These are phyloP conservation scores for Arthrobotrys iridis DNA, from an alignment of 2,329 filamentous ascomycete species.

Conservation along the genomic window DNA sequence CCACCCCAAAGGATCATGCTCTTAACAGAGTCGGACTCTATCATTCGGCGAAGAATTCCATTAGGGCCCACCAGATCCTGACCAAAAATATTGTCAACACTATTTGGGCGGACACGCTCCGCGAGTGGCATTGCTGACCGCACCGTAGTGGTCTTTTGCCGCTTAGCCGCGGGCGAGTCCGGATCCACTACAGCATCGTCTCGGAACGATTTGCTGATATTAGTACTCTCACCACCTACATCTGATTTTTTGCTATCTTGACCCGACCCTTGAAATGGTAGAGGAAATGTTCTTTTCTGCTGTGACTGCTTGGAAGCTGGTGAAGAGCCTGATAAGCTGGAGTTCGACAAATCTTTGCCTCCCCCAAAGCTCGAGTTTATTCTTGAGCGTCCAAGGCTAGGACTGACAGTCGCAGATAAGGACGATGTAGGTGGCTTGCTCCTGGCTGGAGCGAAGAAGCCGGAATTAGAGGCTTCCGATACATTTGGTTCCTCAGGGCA, in stretches of 20 bases:
- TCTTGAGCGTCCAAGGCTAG: background rate
- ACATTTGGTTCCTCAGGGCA: constrained; percentile 64
- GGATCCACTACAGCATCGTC: constrained; percentile 46
- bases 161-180: constrained; percentile 48
- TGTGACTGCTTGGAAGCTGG: constrained; percentile 20
- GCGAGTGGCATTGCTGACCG: constrained; percentile 80
- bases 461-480: constrained; percentile 9
- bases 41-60: constrained; percentile 85
- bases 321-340: constrained; percentile 6
- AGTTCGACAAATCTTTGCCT: constrained; percentile 6
- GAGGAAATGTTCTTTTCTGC: constrained; percentile 34
- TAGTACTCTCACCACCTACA: background rate
- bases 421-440: constrained; percentile 14
- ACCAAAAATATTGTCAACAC: constrained; percentile 85
- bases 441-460: constrained; percentile 22
- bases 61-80: constrained; percentile 87
- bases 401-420: background rate
- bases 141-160: constrained; percentile 58
- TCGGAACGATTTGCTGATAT: constrained; percentile 2
- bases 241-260: constrained; percentile 21
- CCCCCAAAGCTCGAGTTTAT: constrained; percentile 17
- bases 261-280: constrained; percentile 25
- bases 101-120: constrained; percentile 89
- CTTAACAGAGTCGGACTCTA: constrained; percentile 84
- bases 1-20: constrained; percentile 95